These are phyloP conservation scores for Parietaria judaica DNA, from an alignment of 306 rosid species.

Conservation along the genomic window DNA sequence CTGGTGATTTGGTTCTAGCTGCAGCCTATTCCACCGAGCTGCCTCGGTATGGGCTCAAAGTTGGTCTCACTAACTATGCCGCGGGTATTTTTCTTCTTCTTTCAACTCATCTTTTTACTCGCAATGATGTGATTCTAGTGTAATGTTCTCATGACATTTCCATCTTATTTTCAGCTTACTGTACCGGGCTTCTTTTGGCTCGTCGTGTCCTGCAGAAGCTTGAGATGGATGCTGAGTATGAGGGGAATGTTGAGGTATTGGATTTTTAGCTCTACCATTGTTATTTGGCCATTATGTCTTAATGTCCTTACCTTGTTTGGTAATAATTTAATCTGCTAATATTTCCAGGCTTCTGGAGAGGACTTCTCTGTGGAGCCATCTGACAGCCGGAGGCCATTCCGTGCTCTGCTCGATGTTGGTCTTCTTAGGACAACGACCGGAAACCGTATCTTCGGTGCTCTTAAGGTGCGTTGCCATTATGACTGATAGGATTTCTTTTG, in stretches of 20 bases:
- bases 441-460: slow-evolving; percentile 83
- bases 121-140: too few relatives aligned
- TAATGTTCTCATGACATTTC: too few relatives aligned
- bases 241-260: slow-evolving; percentile 86
- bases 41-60: slow-evolving; percentile 65
- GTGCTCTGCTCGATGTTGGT: slow-evolving; percentile 95
- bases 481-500: background rate
- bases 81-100: slow-evolving; percentile 42
- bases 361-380: slow-evolving; percentile 89
- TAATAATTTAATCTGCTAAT: background rate
- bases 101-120: too few relatives aligned
- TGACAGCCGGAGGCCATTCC: slow-evolving; percentile 87
- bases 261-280: too few relatives aligned
- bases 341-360: slow-evolving; percentile 66
- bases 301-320: background rate
- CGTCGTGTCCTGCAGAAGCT: slow-evolving; percentile 65
- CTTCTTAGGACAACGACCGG: slow-evolving; percentile 78
- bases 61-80: slow-evolving; percentile 86
- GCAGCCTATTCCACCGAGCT: slow-evolving; percentile 77
- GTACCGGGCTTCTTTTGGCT: slow-evolving; percentile 89
- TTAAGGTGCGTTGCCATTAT: slow-evolving; percentile 57
- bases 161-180: slow-evolving; percentile 45
- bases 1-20: slow-evolving; percentile 78
- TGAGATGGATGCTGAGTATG: slow-evolving; percentile 73
- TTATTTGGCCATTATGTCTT: too few relatives aligned